Conservation (phyloP, 2,329 filamentous ascomycete genomes). For the Teratosphaeria pseudoeucalypti region DNA sequence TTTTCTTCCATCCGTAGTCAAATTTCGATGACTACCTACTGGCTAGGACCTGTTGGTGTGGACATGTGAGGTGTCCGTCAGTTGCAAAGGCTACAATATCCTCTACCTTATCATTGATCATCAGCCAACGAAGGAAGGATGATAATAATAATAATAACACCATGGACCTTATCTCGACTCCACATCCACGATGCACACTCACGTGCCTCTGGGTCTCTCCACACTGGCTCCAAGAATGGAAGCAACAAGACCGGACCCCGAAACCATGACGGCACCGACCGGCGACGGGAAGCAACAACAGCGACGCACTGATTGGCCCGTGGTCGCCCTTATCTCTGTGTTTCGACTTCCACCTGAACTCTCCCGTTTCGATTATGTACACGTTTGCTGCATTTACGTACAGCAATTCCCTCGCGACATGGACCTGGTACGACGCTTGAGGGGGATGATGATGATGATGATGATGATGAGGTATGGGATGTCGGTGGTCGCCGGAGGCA, state of each 20-base stretch:
- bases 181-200: neutral
- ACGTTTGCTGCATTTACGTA: conserved; percentile 11
- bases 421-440: neutral
- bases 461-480: neutral
- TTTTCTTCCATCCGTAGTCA: too few relatives aligned
- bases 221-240: neutral
- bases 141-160: neutral
- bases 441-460: neutral
- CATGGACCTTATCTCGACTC: neutral
- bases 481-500: neutral
- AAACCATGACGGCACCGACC: neutral
- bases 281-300: neutral
- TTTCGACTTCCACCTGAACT: neutral
- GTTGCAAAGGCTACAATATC: too few relatives aligned
- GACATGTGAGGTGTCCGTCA: too few relatives aligned
- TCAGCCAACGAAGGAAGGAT: neutral
- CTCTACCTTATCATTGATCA: too few relatives aligned
- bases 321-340: neutral
- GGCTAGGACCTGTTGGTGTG: too few relatives aligned
- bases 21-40: too few relatives aligned
- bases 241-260: neutral
- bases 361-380: conserved; percentile 11
- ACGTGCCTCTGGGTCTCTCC: neutral
- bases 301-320: neutral
- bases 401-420: neutral